Evolutionary conservation across 2,329 filamentous ascomycete species (phyloP), one percentile per base, ranked within the genome.

Genomic region (Penicillium verrucosum): DNA sequence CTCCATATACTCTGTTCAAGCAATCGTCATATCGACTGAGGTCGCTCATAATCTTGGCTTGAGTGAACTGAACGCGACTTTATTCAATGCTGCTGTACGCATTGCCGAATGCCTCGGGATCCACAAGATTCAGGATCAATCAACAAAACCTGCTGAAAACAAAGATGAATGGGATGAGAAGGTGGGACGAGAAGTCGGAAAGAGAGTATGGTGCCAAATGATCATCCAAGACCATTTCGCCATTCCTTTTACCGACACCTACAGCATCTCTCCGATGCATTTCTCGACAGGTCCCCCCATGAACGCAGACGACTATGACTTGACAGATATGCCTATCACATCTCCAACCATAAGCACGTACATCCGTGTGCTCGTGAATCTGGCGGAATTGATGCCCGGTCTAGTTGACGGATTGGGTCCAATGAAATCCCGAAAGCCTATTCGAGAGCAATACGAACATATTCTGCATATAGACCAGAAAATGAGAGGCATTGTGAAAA

Each of bases 191-290:
- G 73, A 76, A 61, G 65, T 74, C 10, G 73, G 73, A 9, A 66
- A 69, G 32, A 62, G 73, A 16, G 64, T 72, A 5, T 76, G 74
- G 74, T 70, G 70, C 56, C 73, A 76, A 55, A 67, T 69, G 63
- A 54, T 74, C 23, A 70, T 75, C 18, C 73, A 75, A 56, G 73
- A 75, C 55, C 67, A 74, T 54, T 75, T 75, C 23, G 63, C 65
- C 3, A 68, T 69, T 23, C 68, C 72, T 1, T 75, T 75, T 51
- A 74, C 73, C 27, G 72, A 75, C 32, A 67, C 69, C 8, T 75
- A 74, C 57, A 68, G 70, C 25, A 70, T 76, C 47, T 70, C 70
- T 18, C 73, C 73, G 2, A 63, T 68, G 44, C 70, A 75, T 32
- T 75, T 66, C 14, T 71, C 65, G 2, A 75, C 73, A 0, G 59